Evolutionary conservation across 164 flowering plant species (phyloP).

Genomic region (Magnolia changhungtana): DNA sequence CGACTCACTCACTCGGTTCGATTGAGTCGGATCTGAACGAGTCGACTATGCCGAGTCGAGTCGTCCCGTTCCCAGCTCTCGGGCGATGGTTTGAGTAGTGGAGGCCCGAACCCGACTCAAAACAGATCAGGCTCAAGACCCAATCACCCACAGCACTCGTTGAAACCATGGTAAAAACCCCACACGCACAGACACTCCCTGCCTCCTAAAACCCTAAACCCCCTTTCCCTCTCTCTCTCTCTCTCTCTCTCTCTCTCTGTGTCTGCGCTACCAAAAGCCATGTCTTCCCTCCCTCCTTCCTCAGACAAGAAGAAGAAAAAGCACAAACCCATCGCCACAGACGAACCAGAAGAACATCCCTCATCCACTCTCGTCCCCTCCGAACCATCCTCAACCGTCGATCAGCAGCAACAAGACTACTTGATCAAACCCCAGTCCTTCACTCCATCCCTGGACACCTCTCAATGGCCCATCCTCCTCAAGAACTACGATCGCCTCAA

Average conservation of each 20-base stretch:
- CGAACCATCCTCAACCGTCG: not conserved
- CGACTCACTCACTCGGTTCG: no score
- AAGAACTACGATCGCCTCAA: slow-evolving; percentile 79
- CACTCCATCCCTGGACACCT: slow-evolving; percentile 65
- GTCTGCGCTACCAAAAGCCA: not conserved
- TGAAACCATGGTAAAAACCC: no score
- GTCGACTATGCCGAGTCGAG: no score
- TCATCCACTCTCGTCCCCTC: not conserved
- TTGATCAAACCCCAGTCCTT: slow-evolving; percentile 69
- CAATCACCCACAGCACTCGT: no score
- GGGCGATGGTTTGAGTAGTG: no score
- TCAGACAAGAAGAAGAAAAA: slow-evolving; percentile 42
- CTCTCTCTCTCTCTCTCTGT: not conserved
- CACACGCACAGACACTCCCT: not conserved
- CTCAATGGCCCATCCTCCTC: slow-evolving; percentile 76
- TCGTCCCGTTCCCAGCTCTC: no score
- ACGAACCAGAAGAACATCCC: not conserved
- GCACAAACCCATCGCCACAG: slow-evolving; percentile 14
- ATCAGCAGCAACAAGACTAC: slow-evolving; percentile 11
- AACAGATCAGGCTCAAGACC: no score
- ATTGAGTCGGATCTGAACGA: no score
- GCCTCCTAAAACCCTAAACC: slow-evolving; percentile 14
- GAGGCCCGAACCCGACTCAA: no score
- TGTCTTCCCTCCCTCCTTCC: not conserved
- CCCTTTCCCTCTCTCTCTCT: not conserved